Conservation (phyloP, 495 filamentous ascomycete species). For the Darksidea phi region DNA sequence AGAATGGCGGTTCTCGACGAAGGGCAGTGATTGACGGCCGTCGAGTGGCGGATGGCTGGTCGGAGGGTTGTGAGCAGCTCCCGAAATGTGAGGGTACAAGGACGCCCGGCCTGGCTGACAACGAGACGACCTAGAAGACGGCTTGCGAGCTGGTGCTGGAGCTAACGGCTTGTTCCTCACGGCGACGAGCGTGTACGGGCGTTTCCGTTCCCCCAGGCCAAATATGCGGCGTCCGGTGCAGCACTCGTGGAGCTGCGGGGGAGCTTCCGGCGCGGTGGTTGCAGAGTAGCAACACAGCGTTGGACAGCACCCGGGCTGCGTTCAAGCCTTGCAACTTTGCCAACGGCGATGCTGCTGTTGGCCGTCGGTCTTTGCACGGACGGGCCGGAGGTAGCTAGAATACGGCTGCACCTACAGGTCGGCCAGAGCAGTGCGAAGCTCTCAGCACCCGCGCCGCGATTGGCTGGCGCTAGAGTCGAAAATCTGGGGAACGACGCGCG, state of each 20-base stretch:
- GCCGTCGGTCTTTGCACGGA: constrained; percentile 19
- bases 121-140: neutral
- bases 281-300: constrained; percentile 1
- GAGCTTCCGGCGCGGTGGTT: neutral
- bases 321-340: neutral
- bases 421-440: constrained; percentile 32
- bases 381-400: constrained; percentile 25
- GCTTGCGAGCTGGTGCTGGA: neutral
- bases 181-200: neutral
- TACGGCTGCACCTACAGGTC: constrained; percentile 24
- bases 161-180: neutral
- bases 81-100: constrained; percentile 5
- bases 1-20: neutral
- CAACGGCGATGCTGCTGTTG: constrained; percentile 11
- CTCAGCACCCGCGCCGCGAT: constrained; percentile 19
- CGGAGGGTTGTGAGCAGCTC: constrained; percentile 11
- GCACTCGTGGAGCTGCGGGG: neutral
- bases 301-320: neutral
- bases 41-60: constrained; percentile 10
- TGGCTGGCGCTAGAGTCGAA: constrained; percentile 30
- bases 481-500: constrained; percentile 25
- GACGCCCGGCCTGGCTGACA: neutral
- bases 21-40: constrained; percentile 12
- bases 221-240: neutral
- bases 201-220: neutral